Base-by-base conservation (phyloP, 2,329 filamentous ascomycete species). In the Alternaria ethzedia region DNA sequence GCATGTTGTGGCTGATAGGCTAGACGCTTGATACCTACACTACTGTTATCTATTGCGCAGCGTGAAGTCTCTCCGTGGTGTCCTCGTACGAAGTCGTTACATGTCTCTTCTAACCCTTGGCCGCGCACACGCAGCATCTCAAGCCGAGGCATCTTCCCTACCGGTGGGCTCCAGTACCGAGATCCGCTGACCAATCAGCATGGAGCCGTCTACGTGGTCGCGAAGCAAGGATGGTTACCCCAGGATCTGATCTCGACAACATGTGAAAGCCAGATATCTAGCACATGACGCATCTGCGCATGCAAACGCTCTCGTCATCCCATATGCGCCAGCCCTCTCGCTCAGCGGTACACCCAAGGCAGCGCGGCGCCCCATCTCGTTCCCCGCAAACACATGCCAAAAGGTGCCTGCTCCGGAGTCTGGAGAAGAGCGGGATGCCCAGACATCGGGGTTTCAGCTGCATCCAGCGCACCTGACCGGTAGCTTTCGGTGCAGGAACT, bases 111-210 rank as follows among this genome's bases (percentile, higher is more conserved):
- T 41, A 17, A 41, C 36, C 12, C 20, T 20, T 17, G 20, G 21
- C 13, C 11, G 43, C 49, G 49, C 20, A 21, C 13, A 47, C 15
- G 43, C 45, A 50, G 25, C 23, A 50, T 26, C 30, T n/a, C 45
- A 25, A 41, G 57, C 61, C 61, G 61, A 64, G 49, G 49, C 30
- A 52, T 52, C 49, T 52, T 52, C 49, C 49, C 36, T 41, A 41
- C n/a, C 36, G 36, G 36, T 3, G 36, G 36, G 36, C 36, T 41
- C 36, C 1, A 41, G 36, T 41, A 41, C 36, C 36, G 36, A 41
- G 36, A 41, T 9, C 36, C 15, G 36, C 20, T 30, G 20, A 30
- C 49, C 49, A 52, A 52, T 52, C 49, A 52, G 20, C 30, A 52
- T 17, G 28, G 30, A 28, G 30, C 49, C 49, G 49, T 52, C 30